These are phyloP conservation scores for Protostelium mycophagum DNA, from an alignment of 78 protist species.

Conservation along the genomic window DNA sequence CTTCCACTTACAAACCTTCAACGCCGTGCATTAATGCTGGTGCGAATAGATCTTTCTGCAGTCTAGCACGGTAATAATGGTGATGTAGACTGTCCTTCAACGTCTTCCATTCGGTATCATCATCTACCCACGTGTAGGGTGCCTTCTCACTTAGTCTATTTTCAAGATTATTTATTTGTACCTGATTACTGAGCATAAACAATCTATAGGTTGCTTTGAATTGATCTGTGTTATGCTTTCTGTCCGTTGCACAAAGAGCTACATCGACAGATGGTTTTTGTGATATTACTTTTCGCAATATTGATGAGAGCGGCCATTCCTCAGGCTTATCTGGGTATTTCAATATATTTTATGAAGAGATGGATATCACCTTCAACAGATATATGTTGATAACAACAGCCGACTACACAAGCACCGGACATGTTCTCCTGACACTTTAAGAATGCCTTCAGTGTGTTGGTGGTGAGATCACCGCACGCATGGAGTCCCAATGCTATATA, in stretches of 20 bases:
- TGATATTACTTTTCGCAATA: background rate
- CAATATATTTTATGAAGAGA: no score
- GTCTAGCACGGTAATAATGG: background rate
- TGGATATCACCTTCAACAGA: background rate
- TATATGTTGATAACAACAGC: background rate
- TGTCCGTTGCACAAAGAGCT: background rate
- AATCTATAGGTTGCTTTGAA: background rate
- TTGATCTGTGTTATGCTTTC: background rate
- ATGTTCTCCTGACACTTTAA: background rate
- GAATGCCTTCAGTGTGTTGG: background rate
- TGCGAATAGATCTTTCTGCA: background rate
- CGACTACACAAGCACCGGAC: background rate
- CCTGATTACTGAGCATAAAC: background rate
- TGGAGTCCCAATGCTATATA: background rate
- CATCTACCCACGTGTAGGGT: background rate
- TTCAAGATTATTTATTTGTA: background rate
- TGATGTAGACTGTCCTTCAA: background rate
- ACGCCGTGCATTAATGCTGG: background rate
- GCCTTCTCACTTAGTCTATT: no score
- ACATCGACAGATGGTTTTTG: background rate
- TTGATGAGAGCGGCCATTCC: background rate
- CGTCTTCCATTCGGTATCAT: background rate
- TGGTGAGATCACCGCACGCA: background rate
- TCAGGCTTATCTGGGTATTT: background rate
- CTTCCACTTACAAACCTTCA: background rate